Conservation (phyloP, 306 rosid genomes). For the Vigna angularis region DNA sequence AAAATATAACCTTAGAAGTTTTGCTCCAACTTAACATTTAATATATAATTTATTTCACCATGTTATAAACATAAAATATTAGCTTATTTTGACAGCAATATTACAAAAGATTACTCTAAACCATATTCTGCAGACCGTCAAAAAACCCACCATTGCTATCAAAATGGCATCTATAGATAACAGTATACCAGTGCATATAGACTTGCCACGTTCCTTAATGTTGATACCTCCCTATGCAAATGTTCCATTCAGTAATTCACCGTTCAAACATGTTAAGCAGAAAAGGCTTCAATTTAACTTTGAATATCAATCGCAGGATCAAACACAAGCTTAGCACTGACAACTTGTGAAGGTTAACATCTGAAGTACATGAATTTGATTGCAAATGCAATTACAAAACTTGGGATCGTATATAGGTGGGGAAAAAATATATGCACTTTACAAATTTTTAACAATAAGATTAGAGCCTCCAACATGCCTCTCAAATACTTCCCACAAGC, state of each 20-base stretch:
- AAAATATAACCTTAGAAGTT: no score
- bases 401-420: neutral
- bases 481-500: slow-evolving; percentile 31
- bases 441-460: slow-evolving; percentile 25
- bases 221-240: neutral
- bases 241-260: neutral
- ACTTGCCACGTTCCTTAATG: neutral
- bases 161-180: neutral
- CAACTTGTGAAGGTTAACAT: neutral
- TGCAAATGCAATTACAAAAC: slow-evolving; percentile 6
- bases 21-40: no score
- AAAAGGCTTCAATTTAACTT: neutral
- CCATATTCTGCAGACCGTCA: neutral
- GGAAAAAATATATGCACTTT: neutral
- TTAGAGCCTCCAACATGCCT: slow-evolving; percentile 29
- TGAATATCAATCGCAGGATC: neutral
- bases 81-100: no score
- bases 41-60: no score
- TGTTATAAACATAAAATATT: no score
- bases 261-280: neutral
- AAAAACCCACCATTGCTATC: neutral
- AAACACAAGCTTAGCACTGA: neutral
- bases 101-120: no score
- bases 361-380: neutral
- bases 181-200: neutral